Evolutionary conservation across 768 basidiomycete species (phyloP), one percentile per base, ranked within the genome.

Genomic region (Roridomyces roridus): DNA sequence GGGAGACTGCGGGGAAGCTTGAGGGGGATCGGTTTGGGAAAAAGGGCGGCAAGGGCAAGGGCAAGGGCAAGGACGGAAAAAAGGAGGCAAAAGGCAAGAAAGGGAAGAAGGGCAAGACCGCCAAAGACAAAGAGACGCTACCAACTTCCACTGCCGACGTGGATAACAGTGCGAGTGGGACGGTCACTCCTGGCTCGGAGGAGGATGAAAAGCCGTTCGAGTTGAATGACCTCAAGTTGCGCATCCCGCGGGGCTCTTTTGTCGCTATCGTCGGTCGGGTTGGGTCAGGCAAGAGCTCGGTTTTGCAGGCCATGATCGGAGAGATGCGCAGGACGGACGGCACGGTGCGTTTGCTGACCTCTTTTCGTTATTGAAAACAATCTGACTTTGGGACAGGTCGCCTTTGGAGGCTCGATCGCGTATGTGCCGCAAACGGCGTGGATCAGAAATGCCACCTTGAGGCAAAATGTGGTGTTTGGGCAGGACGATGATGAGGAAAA

Each of bases 381-480:
- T 45, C 46, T 59, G 43, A 46, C 18, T 21, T 43, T 46, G 5
- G 15, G 25, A 2, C 23, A 81, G 77, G 80, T 85, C 29, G 62
- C 74, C 1, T 84, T 88, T 59, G 80, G 80, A 5, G 84, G 87
- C 11, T 72, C 74, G 1, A 72, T 85, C 6, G 82, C 84, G 0
- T 87, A 86, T 65, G 83, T 84, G 0, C 81, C 86, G 5, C 85
- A 88, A 66, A 68, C 76, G 20, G 73, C 87, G 0, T 90, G 87
- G 87, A 86, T 89, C 61, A 72, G 73, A 64, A 87, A 87, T 67
- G 86, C 86, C 0, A 89, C 87, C 0, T 71, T 93, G 23, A 79
- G 85, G 23, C 82, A 89, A 47, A 94, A 94, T 68, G 83, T 94
- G 60, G 65, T 86, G 0, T 93, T 94, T 65, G 91, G 90, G 0